Base-by-base conservation (phyloP, 2,329 filamentous ascomycete genomes). In the Chalaropsis thielavioides region DNA sequence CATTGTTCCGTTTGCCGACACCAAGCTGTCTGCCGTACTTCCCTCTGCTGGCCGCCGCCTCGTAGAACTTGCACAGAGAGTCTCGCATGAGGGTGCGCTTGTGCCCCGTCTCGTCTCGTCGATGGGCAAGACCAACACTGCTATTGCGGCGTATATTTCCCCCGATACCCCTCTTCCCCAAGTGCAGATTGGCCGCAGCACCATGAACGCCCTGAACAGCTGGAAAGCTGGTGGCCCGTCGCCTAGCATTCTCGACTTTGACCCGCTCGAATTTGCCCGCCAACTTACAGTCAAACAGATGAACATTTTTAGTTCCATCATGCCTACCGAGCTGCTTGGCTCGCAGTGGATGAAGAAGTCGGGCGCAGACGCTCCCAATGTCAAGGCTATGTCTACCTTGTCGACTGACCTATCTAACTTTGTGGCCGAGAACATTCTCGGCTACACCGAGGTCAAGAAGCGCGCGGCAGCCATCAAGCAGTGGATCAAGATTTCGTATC, bases 251-350 rank as follows among this genome's bases (percentile, higher is more conserved):
- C 77, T 95, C 24, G 94, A 99, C 72, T 94, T 97, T 70, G 92
- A 97, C 67, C 85, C 92, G 1, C 76, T 96, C 19, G 94, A 99
- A 75, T 74, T 99, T 68, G 94, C 94, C 3, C 85, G 94, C 17
- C 94, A 99, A 72, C 80, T 99, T 68, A 97, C 94, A 0, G 80
- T 96, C 69, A 95, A 92, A 76, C 90, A 95, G 72, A 96, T 95
- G 73, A 83, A 81, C 67, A 87, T 96, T 64, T 99, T 96, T 75
- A 96, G 90, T 74, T 85, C 88, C 2, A 96, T 99, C 69, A 81
- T 92, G 69, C 90, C 94, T 0, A 90, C 96, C 69, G 94, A 99
- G 75, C 83, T 99, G 3, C 80, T 99, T 10, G 90, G 87, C 2
- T 89, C 90, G 0, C 91, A 95, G 74, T 97, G 92, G 91, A 95